These are phyloP conservation scores for Trichoderma cornu-damae DNA, from an alignment of 2,329 filamentous ascomycete genomes.

Conservation along the genomic window DNA sequence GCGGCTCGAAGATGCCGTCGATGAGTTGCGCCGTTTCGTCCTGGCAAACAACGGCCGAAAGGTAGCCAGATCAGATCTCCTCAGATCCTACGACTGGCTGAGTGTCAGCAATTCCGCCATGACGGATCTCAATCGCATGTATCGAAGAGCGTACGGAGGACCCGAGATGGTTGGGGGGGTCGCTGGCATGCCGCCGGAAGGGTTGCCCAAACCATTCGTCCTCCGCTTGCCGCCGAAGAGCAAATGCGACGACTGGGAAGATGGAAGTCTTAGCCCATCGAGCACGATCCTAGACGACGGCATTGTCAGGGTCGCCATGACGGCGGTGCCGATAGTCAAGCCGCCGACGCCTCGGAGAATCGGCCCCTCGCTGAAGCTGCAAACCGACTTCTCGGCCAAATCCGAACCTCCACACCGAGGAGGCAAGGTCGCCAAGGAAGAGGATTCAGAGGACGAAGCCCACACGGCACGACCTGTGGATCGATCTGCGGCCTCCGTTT, in stretches of 20 bases:
- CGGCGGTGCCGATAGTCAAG: slow-evolving; percentile 24
- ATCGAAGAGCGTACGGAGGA: slow-evolving; percentile 53
- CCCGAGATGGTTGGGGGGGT: slow-evolving; percentile 43
- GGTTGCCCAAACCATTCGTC: not conserved
- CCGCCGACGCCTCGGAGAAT: slow-evolving; percentile 27
- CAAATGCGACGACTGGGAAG: slow-evolving; percentile 22
- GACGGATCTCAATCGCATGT: slow-evolving; percentile 51
- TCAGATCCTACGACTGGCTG: slow-evolving; percentile 55
- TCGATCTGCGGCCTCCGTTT: slow-evolving; percentile 28
- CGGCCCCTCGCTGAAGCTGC: slow-evolving; percentile 36
- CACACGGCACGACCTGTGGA: slow-evolving; percentile 37
- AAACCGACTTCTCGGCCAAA: slow-evolving; percentile 38
- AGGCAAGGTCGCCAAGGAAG: slow-evolving; percentile 15
- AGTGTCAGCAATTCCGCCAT: slow-evolving; percentile 47
- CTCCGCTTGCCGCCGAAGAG: not conserved
- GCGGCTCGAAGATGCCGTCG: slow-evolving; percentile 56
- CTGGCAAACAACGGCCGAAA: slow-evolving; percentile 47
- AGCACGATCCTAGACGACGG: slow-evolving; percentile 20
- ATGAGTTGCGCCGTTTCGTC: slow-evolving; percentile 56
- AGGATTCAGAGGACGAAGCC: slow-evolving; percentile 33
- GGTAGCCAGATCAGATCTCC: slow-evolving; percentile 47
- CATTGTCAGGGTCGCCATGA: slow-evolving; percentile 25
- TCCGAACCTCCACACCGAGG: slow-evolving; percentile 2
- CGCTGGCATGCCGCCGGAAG: slow-evolving; percentile 29
- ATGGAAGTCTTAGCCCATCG: slow-evolving; percentile 20